Percentiles rank a stretch among this genome's conserved stretches.
Evolutionary conservation across 495 filamentous ascomycete species (phyloP).

Genomic region (Trichoderma orchidacearum): DNA sequence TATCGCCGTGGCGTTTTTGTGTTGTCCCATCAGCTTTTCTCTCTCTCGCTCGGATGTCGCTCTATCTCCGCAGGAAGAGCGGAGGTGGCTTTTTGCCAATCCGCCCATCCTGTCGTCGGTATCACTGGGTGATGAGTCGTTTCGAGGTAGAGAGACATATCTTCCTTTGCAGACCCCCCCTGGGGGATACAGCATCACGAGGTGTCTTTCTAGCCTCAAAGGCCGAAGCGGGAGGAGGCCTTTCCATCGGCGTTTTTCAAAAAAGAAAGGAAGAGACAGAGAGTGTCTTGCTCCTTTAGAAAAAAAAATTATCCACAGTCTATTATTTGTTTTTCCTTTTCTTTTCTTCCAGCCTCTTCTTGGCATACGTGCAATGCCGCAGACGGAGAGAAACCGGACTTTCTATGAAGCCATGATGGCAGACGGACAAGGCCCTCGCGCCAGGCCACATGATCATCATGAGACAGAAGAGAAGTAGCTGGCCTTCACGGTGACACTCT

Average conservation of each 20-base stretch:
- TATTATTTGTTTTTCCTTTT: neutral
- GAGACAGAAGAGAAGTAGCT: neutral
- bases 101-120: too few species aligned
- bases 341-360: neutral
- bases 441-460: neutral
- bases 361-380: neutral
- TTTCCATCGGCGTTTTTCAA: neutral
- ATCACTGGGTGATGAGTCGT: too few species aligned
- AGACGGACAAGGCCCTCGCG: neutral
- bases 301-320: neutral
- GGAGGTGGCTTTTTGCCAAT: too few species aligned
- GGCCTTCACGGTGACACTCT: neutral
- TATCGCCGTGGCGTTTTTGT: neutral
- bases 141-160: too few species aligned
- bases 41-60: too few species aligned
- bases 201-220: too few species aligned
- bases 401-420: too few species aligned
- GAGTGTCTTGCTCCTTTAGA: neutral
- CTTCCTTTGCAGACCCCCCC: too few species aligned
- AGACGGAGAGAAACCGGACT: neutral
- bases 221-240: too few species aligned
- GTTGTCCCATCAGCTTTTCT: neutral
- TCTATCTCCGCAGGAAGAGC: too few species aligned
- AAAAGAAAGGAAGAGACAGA: neutral
- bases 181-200: too few species aligned